phyloP scores from a whole-genome alignment of 331 rosid genomes.

The Stylosanthes scabra region DNA sequence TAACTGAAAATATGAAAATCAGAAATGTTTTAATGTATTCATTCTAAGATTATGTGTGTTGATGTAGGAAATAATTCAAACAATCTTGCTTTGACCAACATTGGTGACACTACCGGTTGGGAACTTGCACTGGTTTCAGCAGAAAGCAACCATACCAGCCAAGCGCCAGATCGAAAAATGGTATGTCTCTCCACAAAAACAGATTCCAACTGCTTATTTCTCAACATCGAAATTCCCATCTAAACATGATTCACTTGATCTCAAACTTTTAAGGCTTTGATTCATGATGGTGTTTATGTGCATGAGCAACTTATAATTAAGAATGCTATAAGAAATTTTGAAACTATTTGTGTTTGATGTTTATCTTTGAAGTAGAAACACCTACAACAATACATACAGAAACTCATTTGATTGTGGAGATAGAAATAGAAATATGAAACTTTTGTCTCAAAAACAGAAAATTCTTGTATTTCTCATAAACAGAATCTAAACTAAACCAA shows the following conservation, averaged over 20 bases:
- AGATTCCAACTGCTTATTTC: constrained; percentile 4
- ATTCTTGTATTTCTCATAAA: too few relatives aligned
- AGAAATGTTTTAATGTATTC: too few relatives aligned
- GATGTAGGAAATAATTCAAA: constrained; percentile 56
- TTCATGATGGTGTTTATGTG: background rate
- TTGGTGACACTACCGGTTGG: constrained; percentile 79
- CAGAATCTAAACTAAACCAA: too few relatives aligned
- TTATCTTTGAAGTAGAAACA: too few relatives aligned
- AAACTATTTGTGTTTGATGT: background rate
- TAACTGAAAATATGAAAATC: constrained; percentile 22
- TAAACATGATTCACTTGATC: too few relatives aligned
- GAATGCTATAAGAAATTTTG: background rate
- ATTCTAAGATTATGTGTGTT: constrained; percentile 6
- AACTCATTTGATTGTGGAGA: too few relatives aligned
- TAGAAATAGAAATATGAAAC: too few relatives aligned
- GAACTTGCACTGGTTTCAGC: constrained; percentile 80
- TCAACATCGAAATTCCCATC: too few relatives aligned
- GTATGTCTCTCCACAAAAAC: constrained; percentile 50
- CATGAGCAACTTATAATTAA: background rate
- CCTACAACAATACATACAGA: too few relatives aligned
- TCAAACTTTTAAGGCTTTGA: too few relatives aligned
- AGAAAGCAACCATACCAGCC: constrained; percentile 63
- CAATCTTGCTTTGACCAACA: constrained; percentile 49
- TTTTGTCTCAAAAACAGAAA: too few relatives aligned
- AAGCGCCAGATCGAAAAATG: constrained; percentile 52